These are phyloP conservation scores for Camelina sativa DNA, from an alignment of 345 rosid genomes.

Conservation along the genomic window DNA sequence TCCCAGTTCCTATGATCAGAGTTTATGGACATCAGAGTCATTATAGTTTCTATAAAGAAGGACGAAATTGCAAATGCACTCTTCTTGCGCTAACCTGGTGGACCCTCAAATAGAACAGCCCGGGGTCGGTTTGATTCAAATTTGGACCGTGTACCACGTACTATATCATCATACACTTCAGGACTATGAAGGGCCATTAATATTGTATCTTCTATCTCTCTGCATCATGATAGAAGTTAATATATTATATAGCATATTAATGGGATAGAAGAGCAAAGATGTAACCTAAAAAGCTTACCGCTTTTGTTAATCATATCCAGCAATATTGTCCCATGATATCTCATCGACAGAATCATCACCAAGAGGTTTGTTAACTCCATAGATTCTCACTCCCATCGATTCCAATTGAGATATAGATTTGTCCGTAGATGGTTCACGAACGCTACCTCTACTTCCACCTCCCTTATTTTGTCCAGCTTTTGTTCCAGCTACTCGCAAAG, in stretches of 20 bases:
- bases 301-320: slow-evolving; percentile 91
- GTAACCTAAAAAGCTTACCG: slow-evolving; percentile 35
- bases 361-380: slow-evolving; percentile 68
- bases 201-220: slow-evolving; percentile 94
- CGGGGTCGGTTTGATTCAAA: slow-evolving; percentile 95
- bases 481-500: slow-evolving; percentile 66
- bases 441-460: slow-evolving; percentile 46
- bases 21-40: slow-evolving; percentile 25
- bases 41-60: slow-evolving; percentile 2
- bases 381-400: slow-evolving; percentile 84
- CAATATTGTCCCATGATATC: slow-evolving; percentile 89
- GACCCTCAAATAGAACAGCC: slow-evolving; percentile 96
- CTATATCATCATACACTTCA: slow-evolving; percentile 87
- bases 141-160: slow-evolving; percentile 80
- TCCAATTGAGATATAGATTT: slow-evolving; percentile 64
- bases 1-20: slow-evolving; percentile 79
- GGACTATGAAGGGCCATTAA: slow-evolving; percentile 86
- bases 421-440: slow-evolving; percentile 51
- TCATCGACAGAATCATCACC: slow-evolving; percentile 50
- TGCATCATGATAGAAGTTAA: slow-evolving; percentile 41
- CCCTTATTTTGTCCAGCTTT: slow-evolving; percentile 50
- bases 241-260: neutral
- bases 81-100: slow-evolving; percentile 65
- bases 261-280: neutral
- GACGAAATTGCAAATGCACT: neutral